Evolutionary conservation across 2,329 filamentous ascomycete genomes (phyloP), one percentile per base, ranked within the genome.

Genomic region (Tolypocladium endophyticum): DNA sequence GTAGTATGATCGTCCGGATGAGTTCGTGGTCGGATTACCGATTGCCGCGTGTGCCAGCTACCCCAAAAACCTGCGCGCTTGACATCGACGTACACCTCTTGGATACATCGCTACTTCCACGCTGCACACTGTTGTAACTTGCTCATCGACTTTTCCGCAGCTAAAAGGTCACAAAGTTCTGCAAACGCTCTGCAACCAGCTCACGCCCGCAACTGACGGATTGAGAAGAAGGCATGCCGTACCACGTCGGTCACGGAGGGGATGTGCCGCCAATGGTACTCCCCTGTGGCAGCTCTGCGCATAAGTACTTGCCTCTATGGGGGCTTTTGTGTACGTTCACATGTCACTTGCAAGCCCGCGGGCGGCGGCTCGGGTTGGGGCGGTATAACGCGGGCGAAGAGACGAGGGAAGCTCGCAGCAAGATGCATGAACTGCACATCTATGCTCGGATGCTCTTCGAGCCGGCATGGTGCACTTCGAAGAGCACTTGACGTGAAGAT

Each of bases 1-100:
- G 60, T 61, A 57, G 54, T 38, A 61, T 58, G 57, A 61, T 61
- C 60, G 60, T 54, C 59, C 58, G 59, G 45, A 36, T 55, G 45
- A 18, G 30, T 41, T 14, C 12, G 11, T 23, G 45, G 35, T 41
- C 23, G 25, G 7, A 35, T 20, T 28, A 30, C 43, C n/a, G 23
- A 20, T 16, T 23, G 30, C 25, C 14, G 47, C 9, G 50, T 53
- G 18, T 33, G 50, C 11, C 50, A 6, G 18, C 8, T 35, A 53
- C 28, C 50, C 50, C 28, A 33, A 20, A 11, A 12, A 20, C 18
- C 18, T 33, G 50, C 50, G 18, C 28, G n/a, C 20, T 53, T 12
- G 28, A 52, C 28, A 52, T 33, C 18, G 47, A 33, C 47, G 33
- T 52, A 8, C 47, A 52, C 8, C 28, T 33, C 28, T n/a, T 18